Conservation (phyloP, 768 basidiomycete genomes). For the Boletus subparvulus region DNA sequence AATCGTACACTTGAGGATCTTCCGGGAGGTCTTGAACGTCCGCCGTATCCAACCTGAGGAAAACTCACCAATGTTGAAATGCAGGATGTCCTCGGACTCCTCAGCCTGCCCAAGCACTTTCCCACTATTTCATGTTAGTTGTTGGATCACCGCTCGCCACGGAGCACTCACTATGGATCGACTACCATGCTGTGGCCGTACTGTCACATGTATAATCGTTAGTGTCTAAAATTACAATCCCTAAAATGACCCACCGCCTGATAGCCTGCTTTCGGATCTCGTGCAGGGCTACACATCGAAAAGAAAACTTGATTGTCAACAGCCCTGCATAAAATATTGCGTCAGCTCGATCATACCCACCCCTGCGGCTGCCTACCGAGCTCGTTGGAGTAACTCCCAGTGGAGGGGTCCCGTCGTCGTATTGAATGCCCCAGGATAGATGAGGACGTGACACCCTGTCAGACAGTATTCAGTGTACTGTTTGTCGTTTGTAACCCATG, state of each 20-base stretch:
- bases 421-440: constrained; percentile 97
- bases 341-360: constrained; percentile 5
- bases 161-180: constrained; percentile 72
- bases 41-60: background rate
- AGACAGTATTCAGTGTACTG: constrained; percentile 1
- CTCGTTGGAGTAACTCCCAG: constrained; percentile 90
- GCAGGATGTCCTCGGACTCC: constrained; percentile 77
- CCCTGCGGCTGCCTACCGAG: constrained; percentile 48
- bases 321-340: constrained; percentile 52
- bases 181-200: constrained; percentile 91
- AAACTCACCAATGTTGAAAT: constrained; percentile 74
- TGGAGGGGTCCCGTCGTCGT: constrained; percentile 92
- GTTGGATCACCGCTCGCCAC: background rate
- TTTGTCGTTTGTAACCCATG: background rate
- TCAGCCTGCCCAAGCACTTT: constrained; percentile 69
- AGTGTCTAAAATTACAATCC: background rate
- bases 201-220: constrained; percentile 36
- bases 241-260: constrained; percentile 65
- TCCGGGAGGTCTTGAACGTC: constrained; percentile 26
- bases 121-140: constrained; percentile 52
- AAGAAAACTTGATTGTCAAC: constrained; percentile 97
- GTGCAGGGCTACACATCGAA: constrained; percentile 93
- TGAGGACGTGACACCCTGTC: constrained; percentile 79
- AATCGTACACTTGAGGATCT: constrained; percentile 63
- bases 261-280: constrained; percentile 77